Evolutionary conservation across 192 early-diverging fungal genomes (phyloP), one percentile per base, ranked within the genome.

Genomic region (Umbelopsis sp.): DNA sequence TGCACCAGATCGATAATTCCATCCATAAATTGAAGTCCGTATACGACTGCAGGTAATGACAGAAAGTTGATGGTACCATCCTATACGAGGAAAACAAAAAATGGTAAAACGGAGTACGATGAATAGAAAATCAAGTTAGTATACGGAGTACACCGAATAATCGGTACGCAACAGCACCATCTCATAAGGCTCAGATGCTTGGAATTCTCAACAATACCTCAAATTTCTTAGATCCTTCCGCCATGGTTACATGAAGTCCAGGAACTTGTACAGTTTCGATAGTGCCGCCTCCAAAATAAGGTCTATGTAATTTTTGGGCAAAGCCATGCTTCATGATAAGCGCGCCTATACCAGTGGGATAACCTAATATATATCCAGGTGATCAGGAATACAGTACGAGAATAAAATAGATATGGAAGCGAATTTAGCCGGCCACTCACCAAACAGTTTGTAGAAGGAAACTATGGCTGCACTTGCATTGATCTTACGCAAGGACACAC

Each of bases 51-150:
- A 6, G 56, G 31, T 20, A 62, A 34, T 1, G 56, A 29, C n/a
- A 62, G 14, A n/a, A 62, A 62, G 29, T 62, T 62, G 56, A 36
- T 62, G 3, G 56, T 62, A 62, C 56, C 56, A n/a, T 62, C 56
- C 56, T 62, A 32, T 22, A 2, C 22, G 17, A 32, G 12, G 29
- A 62, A 62, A 11, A 62, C 0, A 0, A 16, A 3, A 36, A 12
- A 20, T 31, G 32, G 17, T 31, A n/a, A n/a, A n/a, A n/a, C n/a
- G n/a, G n/a, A n/a, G n/a, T n/a, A n/a, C n/a, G n/a, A n/a, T n/a
- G n/a, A n/a, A n/a, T n/a, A n/a, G n/a, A n/a, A n/a, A n/a, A n/a
- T n/a, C n/a, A n/a, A n/a, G n/a, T n/a, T n/a, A n/a, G n/a, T n/a
- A n/a, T n/a, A n/a, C n/a, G n/a, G n/a, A n/a, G n/a, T n/a, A n/a